Evolutionary conservation across 2,329 filamentous ascomycete species (phyloP).

Genomic region (Aaosphaeria arxii): DNA sequence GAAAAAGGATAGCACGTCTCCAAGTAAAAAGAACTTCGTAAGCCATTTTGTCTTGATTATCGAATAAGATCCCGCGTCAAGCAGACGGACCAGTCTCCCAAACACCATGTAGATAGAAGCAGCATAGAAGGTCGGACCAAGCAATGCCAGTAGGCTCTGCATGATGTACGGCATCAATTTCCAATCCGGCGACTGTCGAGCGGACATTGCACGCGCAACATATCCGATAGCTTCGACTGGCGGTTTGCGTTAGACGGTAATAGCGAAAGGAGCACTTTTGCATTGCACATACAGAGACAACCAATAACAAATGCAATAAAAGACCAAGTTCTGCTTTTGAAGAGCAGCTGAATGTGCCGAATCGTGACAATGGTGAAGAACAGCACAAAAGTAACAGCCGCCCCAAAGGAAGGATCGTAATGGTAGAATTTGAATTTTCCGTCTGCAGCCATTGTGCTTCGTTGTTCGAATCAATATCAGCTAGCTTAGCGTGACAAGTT

Average conservation of each 20-base stretch:
- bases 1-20: constrained; percentile 45
- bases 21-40: constrained; percentile 45
- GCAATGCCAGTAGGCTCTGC: constrained; percentile 43
- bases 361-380: constrained; percentile 44
- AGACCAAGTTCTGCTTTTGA: constrained; percentile 46
- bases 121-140: constrained; percentile 47
- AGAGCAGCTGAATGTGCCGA: constrained; percentile 42
- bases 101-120: constrained; percentile 50
- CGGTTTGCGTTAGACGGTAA: not conserved
- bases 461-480: no score
- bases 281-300: constrained; percentile 44
- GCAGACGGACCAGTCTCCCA: constrained; percentile 41
- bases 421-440: constrained; percentile 12
- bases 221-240: constrained; percentile 54
- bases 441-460: not conserved
- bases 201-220: constrained; percentile 41
- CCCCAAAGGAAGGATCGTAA: constrained; percentile 45
- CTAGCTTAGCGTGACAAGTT: no score
- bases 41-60: constrained; percentile 40
- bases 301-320: constrained; percentile 52
- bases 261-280: not conserved
- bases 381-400: constrained; percentile 46
- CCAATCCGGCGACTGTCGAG: constrained; percentile 20
- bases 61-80: constrained; percentile 38
- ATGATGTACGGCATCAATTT: constrained; percentile 42